Evolutionary conservation across 345 rosid genomes (phyloP), one percentile per base, ranked within the genome.

Genomic region (Eucalyptus sideroxylon): DNA sequence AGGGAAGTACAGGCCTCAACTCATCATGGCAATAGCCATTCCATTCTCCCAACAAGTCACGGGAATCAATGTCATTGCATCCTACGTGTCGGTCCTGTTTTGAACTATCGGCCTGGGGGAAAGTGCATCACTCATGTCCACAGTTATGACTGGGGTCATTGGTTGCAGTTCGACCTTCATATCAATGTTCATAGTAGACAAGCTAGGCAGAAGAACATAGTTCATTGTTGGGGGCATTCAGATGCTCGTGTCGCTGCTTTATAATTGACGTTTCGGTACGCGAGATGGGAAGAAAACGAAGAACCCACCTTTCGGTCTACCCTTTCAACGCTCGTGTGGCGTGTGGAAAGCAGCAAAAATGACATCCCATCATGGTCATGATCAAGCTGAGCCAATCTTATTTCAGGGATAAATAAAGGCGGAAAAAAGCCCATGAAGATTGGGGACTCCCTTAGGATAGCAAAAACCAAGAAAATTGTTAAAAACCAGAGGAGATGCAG

Each of bases 1-100:
- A 83, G 93, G 91, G 88, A 94, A 88, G 30, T 95, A 96, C 49
- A 91, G 95, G 92, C 97, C 98, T 31, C 98, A 95, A 83, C 91
- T 96, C 17, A 93, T 95, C 45, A 96, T 95, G 98, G 95, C 99
- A 26, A 88, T 96, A 9, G 92, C 90, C 10, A 94, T 95, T 89
- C 98, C 98, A 9, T 93, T 95, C 87, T 96, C 94, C 91, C 97
- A 96, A 82, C 95, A 95, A 86, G 95, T 96, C 44, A 96, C 98
- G 2, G 98, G 98, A 5, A 93, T 97, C 90, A 93, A 96, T 31
- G 96, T 96, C 87, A 94, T 96, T 3, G 89, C 92, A 67, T 97
- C 95, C 90, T 96, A 97, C n/a, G 96, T 96, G 10, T 97, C 97
- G 11, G 88, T 96, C 42, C 90, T 96, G 34, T 95, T 95, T 86